Evolutionary conservation across 176 grass and related monocot species (phyloP).

Genomic region (Avena atlantica): DNA sequence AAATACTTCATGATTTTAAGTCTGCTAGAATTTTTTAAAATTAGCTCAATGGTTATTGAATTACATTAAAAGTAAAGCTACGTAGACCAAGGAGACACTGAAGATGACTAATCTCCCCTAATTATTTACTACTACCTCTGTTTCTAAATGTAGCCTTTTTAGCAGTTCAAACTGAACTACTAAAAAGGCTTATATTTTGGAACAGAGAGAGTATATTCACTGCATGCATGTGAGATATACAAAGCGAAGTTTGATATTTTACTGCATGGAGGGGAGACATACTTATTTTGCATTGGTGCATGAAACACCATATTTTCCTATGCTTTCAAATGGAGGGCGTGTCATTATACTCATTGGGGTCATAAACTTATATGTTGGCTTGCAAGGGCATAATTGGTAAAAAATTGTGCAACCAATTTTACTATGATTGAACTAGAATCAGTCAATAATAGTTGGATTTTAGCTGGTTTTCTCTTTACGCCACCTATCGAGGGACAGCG

Average conservation of each 20-base stretch:
- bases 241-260: background rate
- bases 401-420: conserved; percentile 12
- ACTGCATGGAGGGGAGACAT: background rate
- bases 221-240: background rate
- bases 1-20: conserved; percentile 19
- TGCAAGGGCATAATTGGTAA: conserved; percentile 29
- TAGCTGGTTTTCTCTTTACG: no score
- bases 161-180: no score
- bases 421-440: conserved; percentile 12
- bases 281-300: background rate
- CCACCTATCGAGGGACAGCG: no score
- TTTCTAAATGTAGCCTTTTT: no score
- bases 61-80: background rate
- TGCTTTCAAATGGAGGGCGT: background rate
- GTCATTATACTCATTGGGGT: background rate
- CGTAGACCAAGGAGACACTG: background rate
- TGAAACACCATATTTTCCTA: background rate
- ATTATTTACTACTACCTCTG: background rate
- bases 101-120: background rate
- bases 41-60: background rate
- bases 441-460: background rate
- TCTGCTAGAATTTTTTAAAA: background rate
- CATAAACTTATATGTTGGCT: background rate
- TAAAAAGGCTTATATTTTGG: no score
- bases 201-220: background rate